phyloP scores from a whole-genome alignment of 768 basidiomycete genomes.

The Kwoniella botswanensis region DNA sequence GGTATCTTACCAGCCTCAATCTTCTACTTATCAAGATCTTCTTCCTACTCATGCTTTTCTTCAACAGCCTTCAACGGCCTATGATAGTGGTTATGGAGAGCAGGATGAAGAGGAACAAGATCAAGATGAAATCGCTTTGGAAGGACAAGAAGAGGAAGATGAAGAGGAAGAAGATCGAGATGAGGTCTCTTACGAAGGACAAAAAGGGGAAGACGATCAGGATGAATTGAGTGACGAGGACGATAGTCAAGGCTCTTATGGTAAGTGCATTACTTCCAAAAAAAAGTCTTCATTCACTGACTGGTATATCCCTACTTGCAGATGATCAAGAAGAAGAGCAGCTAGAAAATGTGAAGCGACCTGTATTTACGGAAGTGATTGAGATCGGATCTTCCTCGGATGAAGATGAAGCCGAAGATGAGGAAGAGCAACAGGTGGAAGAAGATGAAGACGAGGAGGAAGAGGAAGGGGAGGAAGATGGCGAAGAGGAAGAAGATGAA shows the following conservation, averaged over 20 bases:
- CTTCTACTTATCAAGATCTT: background rate
- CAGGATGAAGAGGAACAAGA: background rate
- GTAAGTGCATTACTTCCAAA: background rate
- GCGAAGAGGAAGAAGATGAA: slow-evolving; percentile 13
- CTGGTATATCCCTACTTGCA: background rate
- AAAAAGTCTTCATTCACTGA: background rate
- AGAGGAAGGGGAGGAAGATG: background rate
- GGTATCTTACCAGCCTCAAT: no score
- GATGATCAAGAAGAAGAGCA: slow-evolving; percentile 18
- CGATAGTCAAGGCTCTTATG: background rate
- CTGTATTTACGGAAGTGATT: slow-evolving; percentile 23
- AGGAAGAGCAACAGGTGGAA: slow-evolving; percentile 7
- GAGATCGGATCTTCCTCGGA: slow-evolving; percentile 29
- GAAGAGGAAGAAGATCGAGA: slow-evolving; percentile 5
- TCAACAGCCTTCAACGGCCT: background rate
- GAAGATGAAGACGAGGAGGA: slow-evolving; percentile 12
- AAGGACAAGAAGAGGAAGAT: background rate
- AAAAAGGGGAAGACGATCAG: background rate
- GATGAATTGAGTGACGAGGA: slow-evolving; percentile 8
- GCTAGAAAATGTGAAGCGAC: background rate
- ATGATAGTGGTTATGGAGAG: slow-evolving; percentile 3
- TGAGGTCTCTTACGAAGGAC: background rate
- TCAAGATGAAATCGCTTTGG: background rate
- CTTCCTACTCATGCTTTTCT: background rate
- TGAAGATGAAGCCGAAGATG: slow-evolving; percentile 24